A percentile compares a stretch with the other conserved stretches of the same genome.
These are phyloP conservation scores for Aspergillus olivimuriae DNA, from an alignment of 495 filamentous ascomycete species.

Conservation along the genomic window DNA sequence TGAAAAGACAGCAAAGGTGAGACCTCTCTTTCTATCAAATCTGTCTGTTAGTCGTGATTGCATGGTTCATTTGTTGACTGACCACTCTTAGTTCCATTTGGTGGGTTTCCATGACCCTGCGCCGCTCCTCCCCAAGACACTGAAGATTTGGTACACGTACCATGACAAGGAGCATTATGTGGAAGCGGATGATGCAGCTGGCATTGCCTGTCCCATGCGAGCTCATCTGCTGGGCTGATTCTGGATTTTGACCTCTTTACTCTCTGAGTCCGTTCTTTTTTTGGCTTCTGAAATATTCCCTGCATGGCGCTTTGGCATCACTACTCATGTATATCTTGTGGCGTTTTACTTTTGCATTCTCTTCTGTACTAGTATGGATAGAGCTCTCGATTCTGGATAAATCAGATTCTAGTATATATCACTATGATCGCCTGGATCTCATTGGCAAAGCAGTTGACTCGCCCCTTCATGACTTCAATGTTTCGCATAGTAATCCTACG, in stretches of 20 bases:
- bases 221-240: slow-evolving; percentile 19
- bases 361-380: no score
- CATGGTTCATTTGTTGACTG: slow-evolving; percentile 10
- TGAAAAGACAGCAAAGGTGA: slow-evolving; percentile 35
- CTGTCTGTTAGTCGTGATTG: neutral
- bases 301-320: neutral
- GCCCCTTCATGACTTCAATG: no score
- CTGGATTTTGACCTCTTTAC: no score
- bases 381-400: no score
- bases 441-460: no score
- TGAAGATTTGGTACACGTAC: slow-evolving; percentile 49
- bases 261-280: neutral
- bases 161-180: slow-evolving; percentile 38
- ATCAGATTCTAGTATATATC: no score
- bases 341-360: neutral
- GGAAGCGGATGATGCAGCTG: slow-evolving; percentile 41
- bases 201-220: slow-evolving; percentile 34
- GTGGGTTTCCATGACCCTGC: slow-evolving; percentile 54
- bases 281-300: neutral
- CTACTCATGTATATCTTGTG: neutral
- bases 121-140: slow-evolving; percentile 42
- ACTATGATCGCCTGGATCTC: no score
- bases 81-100: slow-evolving; percentile 36
- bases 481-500: no score
- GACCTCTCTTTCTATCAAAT: slow-evolving; percentile 5